These are phyloP conservation scores for Ascocoryne sarcoides DNA, from an alignment of 2,329 filamentous ascomycete species.

Conservation along the genomic window DNA sequence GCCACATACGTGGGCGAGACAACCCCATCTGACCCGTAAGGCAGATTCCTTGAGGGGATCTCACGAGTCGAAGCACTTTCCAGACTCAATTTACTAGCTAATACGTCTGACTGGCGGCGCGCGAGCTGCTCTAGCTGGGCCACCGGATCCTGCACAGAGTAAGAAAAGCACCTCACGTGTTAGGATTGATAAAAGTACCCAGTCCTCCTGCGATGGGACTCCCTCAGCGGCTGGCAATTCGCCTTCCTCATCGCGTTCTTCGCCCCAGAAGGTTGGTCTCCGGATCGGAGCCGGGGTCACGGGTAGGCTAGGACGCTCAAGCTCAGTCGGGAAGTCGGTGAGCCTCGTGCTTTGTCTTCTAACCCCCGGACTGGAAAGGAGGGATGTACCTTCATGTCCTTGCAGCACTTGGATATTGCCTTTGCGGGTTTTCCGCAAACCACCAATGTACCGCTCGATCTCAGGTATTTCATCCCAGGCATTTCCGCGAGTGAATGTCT, in stretches of 20 bases:
- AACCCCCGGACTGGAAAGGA: conserved; percentile 22
- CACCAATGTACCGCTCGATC: conserved; percentile 80
- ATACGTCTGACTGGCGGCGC: conserved; percentile 53
- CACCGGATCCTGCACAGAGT: conserved; percentile 54
- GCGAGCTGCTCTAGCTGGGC: conserved; percentile 62
- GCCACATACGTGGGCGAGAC: conserved; percentile 37
- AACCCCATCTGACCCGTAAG: conserved; percentile 43
- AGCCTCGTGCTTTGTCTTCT: conserved; percentile 51
- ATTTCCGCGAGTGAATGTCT: conserved; percentile 65
- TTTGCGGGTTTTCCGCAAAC: conserved; percentile 56
- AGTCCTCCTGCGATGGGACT: conserved; percentile 80
- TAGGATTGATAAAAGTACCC: conserved; percentile 68
- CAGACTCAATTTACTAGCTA: conserved; percentile 44
- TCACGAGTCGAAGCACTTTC: conserved; percentile 25
- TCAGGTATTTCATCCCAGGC: conserved; percentile 90
- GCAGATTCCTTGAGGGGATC: conserved; percentile 41
- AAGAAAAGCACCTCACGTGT: conserved; percentile 32
- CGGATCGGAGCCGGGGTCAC: conserved; percentile 80
- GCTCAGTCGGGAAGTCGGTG: conserved; percentile 78
- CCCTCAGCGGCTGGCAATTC: conserved; percentile 69
- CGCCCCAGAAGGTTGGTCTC: conserved; percentile 59
- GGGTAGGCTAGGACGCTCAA: conserved; percentile 78
- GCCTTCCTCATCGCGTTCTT: conserved; percentile 39
- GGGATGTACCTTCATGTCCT: conserved; percentile 24
- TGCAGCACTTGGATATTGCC: conserved; percentile 30